These are phyloP conservation scores for Casaregolazyma suthepensis DNA, from an alignment of 1,139 yeast species.

Conservation along the genomic window DNA sequence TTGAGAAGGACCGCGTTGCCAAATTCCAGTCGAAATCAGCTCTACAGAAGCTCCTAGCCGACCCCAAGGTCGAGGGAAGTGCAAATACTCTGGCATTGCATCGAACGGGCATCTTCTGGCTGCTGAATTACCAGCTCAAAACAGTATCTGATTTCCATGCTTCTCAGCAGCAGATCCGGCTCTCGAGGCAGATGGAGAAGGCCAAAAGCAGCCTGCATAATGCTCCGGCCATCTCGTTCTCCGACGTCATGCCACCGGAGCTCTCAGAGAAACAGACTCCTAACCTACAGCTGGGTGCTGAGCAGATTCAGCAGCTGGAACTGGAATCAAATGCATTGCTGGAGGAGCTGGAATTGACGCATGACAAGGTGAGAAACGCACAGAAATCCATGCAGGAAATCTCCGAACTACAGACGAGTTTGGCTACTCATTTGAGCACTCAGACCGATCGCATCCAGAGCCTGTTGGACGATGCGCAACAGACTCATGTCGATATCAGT, in stretches of 20 bases:
- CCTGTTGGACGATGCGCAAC: conserved; percentile 64
- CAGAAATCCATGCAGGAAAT: conserved; percentile 78
- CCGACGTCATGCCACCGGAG: conserved; percentile 19
- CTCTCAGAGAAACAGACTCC: conserved; percentile 20
- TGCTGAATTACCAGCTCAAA: conserved; percentile 29
- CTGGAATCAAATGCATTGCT: conserved; percentile 67
- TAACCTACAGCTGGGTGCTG: conserved; percentile 39
- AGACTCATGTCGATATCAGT: conserved; percentile 59
- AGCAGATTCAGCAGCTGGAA: conserved; percentile 63
- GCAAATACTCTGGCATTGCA: conserved; percentile 28
- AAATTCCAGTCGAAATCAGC: conserved; percentile 15
- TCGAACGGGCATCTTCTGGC: conserved; percentile 34
- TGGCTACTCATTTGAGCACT: conserved; percentile 64
- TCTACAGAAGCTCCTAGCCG: conserved; percentile 18
- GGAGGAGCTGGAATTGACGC: conserved; percentile 51
- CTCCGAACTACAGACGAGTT: conserved; percentile 68
- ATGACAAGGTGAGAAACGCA: conserved; percentile 41
- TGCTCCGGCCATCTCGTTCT: conserved; percentile 14
- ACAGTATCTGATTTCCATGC: conserved; percentile 32
- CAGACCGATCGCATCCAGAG: conserved; percentile 71
- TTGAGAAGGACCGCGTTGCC: conserved; percentile 25
- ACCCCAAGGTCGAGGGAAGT: conserved; percentile 25
- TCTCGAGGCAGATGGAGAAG: conserved; percentile 31
- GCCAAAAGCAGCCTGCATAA: conserved; percentile 25
- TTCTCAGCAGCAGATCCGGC: conserved; percentile 33